Evolutionary conservation across 768 basidiomycete species (phyloP), one percentile per base, ranked within the genome.

Genomic region (Clavulina sp.): DNA sequence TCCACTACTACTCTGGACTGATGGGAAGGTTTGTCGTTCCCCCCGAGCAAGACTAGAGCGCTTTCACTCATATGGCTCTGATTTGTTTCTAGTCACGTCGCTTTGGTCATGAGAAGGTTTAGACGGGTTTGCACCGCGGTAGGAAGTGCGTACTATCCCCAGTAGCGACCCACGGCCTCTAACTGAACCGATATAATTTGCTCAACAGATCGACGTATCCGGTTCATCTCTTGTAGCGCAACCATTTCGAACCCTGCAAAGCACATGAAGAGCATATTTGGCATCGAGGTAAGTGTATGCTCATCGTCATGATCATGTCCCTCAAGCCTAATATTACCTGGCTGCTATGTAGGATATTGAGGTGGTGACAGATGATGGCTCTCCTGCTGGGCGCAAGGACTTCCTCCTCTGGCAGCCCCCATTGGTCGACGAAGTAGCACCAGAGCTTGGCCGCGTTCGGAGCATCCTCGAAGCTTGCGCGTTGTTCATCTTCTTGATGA

Each of bases 201-300:
- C 7, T 44, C 58, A 0, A 56, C 51, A 83, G 84, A 86, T 59
- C 63, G 64, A 46, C 66, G 65, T 0, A 60, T 73, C 2, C 72
- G 68, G 18, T 88, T 85, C 59, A 75, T 92, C 4, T 88, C 86
- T 9, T 92, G 88, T 60, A 88, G 84, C 55, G 88, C 88, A 32
- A 93, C 88, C 0, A 80, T 93, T 41, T 69, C 78, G 4, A 81
- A 85, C 54, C 85, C 88, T 4, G 64, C 66, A 33, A 64, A 59
- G 50, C 83, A 89, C 57, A 89, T 92, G 85, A 69, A 68, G 53
- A 73, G 70, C 32, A 73, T 93, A 41, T 84, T 86, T 58, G 81
- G 81, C 21, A 65, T 89, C 3, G 67, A 75, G 30, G 64, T 70
- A 7, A 49, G 62, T 55, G 6, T 51, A 7, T 16, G 32, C 34